Evolutionary conservation across 2,329 filamentous ascomycete species (phyloP).

Genomic region (Didymella exigua): DNA sequence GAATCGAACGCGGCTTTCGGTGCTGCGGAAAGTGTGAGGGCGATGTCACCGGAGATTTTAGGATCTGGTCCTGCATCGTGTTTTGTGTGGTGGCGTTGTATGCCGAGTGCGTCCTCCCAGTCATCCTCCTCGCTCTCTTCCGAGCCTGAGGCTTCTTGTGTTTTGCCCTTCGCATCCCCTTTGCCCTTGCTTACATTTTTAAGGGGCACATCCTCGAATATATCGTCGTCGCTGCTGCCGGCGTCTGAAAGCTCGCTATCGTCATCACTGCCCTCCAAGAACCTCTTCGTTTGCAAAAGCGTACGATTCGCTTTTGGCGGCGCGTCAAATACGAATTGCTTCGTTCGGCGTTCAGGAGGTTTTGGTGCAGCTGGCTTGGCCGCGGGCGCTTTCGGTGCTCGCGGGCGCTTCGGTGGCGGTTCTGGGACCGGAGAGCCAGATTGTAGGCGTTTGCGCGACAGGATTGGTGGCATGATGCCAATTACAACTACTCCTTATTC

Average conservation of each 20-base stretch:
- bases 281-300: constrained; percentile 41
- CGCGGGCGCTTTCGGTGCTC: constrained; percentile 23
- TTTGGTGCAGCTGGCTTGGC: constrained; percentile 24
- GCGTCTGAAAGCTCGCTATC: constrained; percentile 49
- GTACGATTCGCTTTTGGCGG: constrained; percentile 42
- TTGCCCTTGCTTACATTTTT: constrained; percentile 23
- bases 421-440: constrained; percentile 52
- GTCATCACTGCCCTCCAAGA: constrained; percentile 51
- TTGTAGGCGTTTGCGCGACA: constrained; percentile 69
- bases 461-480: constrained; percentile 67
- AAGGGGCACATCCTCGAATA: constrained; percentile 56
- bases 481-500: not conserved
- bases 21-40: constrained; percentile 66
- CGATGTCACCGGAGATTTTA: constrained; percentile 69
- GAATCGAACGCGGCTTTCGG: constrained; percentile 33
- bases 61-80: constrained; percentile 46
- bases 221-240: constrained; percentile 53
- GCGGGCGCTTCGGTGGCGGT: constrained; percentile 35
- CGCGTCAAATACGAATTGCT: constrained; percentile 51
- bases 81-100: constrained; percentile 41
- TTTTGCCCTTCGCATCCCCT: constrained; percentile 44
- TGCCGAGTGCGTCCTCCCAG: constrained; percentile 49
- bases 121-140: constrained; percentile 50
- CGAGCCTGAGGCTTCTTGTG: constrained; percentile 35
- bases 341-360: constrained; percentile 31